Percentiles rank a stretch among this genome's conserved stretches.
These are phyloP conservation scores for Kokia cookei DNA, from an alignment of 441 rosid species.

Conservation along the genomic window DNA sequence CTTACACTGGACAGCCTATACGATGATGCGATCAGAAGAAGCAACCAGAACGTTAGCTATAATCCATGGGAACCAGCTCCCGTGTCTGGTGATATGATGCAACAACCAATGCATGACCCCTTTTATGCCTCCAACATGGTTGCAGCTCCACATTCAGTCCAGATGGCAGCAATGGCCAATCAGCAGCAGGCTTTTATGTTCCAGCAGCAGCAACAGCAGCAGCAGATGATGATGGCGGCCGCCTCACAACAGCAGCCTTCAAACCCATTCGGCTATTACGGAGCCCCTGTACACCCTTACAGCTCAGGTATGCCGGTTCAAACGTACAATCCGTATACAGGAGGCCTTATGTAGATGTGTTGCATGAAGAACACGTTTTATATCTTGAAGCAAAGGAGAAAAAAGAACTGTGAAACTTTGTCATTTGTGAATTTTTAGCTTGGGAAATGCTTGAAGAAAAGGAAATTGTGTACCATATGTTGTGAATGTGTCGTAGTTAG, in stretches of 20 bases:
- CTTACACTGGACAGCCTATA: slow-evolving; percentile 93
- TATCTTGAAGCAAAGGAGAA: slow-evolving; percentile 6
- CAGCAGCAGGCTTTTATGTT: slow-evolving; percentile 71
- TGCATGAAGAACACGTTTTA: slow-evolving; percentile 4
- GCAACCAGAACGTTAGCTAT: slow-evolving; percentile 69
- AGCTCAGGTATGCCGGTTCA: slow-evolving; percentile 64
- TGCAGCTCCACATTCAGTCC: slow-evolving; percentile 64
- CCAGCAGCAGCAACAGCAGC: slow-evolving; percentile 43
- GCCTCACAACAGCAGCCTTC: slow-evolving; percentile 46
- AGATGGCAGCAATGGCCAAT: slow-evolving; percentile 72
- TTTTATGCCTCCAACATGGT: slow-evolving; percentile 54
- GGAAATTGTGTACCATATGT: slow-evolving; percentile 41
- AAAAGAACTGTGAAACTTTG: background rate
- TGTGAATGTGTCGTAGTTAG: slow-evolving; percentile 43
- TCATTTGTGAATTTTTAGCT: background rate
- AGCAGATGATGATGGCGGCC: slow-evolving; percentile 33
- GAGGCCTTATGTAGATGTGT: slow-evolving; percentile 43
- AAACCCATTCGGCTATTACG: slow-evolving; percentile 63
- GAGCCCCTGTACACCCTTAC: slow-evolving; percentile 46
- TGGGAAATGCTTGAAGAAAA: slow-evolving; percentile 13
- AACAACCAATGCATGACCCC: slow-evolving; percentile 53
- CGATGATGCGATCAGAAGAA: slow-evolving; percentile 90
- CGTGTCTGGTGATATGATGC: slow-evolving; percentile 50
- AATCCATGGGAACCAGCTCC: slow-evolving; percentile 77
- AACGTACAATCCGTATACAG: slow-evolving; percentile 60